Percentiles rank a stretch among this genome's conserved stretches.
phyloP scores from a whole-genome alignment of 2,329 filamentous ascomycete genomes.

The Xylariaceae sp. region DNA sequence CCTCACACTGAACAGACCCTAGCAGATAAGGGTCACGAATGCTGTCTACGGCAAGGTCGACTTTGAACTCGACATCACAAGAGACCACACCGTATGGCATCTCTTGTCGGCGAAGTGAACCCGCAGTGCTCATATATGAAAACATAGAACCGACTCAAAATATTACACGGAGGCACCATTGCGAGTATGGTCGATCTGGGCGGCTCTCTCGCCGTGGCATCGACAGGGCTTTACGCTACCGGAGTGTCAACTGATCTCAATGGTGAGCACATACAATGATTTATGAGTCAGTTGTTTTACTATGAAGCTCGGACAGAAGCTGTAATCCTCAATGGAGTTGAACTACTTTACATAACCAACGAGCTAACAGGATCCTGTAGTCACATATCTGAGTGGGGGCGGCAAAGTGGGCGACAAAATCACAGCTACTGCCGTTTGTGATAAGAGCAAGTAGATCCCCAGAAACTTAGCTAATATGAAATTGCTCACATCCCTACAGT shows the following conservation, averaged over 20 bases:
- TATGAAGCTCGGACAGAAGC: too few species aligned
- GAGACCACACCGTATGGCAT: constrained; percentile 72
- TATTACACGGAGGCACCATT: constrained; percentile 79
- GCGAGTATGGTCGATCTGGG: constrained; percentile 75
- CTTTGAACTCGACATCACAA: constrained; percentile 76
- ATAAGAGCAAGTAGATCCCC: constrained; percentile 58
- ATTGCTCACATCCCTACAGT: constrained; percentile 47
- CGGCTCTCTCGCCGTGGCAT: constrained; percentile 69
- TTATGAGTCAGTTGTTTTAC: too few species aligned
- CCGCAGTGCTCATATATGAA: not conserved
- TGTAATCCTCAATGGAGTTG: not conserved
- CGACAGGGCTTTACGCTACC: constrained; percentile 66
- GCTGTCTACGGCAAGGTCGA: constrained; percentile 71
- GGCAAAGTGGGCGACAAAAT: constrained; percentile 63
- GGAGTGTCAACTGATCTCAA: constrained; percentile 71
- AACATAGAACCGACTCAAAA: constrained; percentile 73
- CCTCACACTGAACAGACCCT: constrained; percentile 7
- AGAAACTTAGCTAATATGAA: too few species aligned
- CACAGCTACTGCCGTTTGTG: constrained; percentile 62
- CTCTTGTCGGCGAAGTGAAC: too few species aligned
- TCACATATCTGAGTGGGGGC: constrained; percentile 67
- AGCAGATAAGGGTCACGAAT: constrained; percentile 69
- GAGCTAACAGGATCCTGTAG: constrained; percentile 43
- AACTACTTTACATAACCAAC: too few species aligned
- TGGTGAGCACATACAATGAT: constrained; percentile 48